Percentiles rank a stretch among this genome's conserved stretches.
Conservation (phyloP, 768 basidiomycete species). For the Piloderma croceum region DNA sequence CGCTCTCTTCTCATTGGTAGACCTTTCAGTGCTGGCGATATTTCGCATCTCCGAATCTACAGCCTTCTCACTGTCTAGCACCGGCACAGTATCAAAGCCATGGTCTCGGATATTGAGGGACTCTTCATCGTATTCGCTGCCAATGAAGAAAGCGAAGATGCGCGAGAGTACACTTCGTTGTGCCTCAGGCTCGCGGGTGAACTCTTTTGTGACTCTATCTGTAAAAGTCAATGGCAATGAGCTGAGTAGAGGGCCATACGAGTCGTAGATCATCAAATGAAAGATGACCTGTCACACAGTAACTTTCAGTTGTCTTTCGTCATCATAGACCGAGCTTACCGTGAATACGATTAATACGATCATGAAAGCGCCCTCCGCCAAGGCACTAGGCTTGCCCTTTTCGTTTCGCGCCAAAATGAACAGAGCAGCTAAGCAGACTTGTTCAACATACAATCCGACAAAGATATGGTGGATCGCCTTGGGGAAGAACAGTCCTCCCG, state of each 20-base stretch:
- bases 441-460: constrained; percentile 88
- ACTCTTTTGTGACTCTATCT: too few relatives aligned
- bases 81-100: constrained; percentile 4
- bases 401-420: constrained; percentile 81
- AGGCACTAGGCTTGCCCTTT: constrained; percentile 46
- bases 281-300: constrained; percentile 57
- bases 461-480: constrained; percentile 91
- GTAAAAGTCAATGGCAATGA: too few relatives aligned
- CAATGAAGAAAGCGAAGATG: constrained; percentile 67
- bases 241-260: constrained; percentile 72
- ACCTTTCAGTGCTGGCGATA: not conserved
- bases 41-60: not conserved
- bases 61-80: constrained; percentile 11
- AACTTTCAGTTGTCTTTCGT: not conserved
- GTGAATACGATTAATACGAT: constrained; percentile 80
- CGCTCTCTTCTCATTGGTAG: constrained; percentile 1
- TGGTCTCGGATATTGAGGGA: not conserved
- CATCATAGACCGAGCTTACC: constrained; percentile 36
- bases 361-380: constrained; percentile 79
- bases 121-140: constrained; percentile 13
- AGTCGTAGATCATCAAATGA: constrained; percentile 68
- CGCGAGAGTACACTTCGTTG: constrained; percentile 82
- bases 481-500: constrained; percentile 93
- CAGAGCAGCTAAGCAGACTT: constrained; percentile 76
- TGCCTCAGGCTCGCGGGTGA: too few relatives aligned